A percentile compares a stretch with the other conserved stretches of the same genome.
phyloP scores from a whole-genome alignment of 257 asterid genomes.

The Handroanthus guayacan region DNA sequence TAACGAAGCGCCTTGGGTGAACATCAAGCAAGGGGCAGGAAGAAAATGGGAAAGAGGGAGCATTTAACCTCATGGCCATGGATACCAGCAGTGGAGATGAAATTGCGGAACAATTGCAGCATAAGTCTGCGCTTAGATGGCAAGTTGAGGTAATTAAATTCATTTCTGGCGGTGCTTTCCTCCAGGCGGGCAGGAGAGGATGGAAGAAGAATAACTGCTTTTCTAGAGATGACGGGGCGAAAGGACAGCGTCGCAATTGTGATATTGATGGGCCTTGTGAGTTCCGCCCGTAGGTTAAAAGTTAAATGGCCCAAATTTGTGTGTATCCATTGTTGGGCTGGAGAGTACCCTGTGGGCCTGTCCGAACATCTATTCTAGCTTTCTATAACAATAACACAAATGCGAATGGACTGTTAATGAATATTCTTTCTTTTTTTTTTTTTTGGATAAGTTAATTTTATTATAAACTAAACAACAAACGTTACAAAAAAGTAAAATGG shows the following conservation, averaged over 20 bases:
- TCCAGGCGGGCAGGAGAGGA: neutral
- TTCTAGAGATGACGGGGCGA: neutral
- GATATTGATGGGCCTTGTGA: neutral
- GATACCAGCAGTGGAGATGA: conserved; percentile 36
- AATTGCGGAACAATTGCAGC: conserved; percentile 11
- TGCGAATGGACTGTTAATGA: too few relatives aligned
- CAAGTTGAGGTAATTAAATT: conserved; percentile 37
- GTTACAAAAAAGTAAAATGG: too few relatives aligned
- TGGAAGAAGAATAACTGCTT: neutral
- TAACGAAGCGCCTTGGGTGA: conserved; percentile 34
- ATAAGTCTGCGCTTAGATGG: conserved; percentile 23
- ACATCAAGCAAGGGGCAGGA: conserved; percentile 32
- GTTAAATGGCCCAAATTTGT: neutral
- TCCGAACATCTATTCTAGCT: neutral
- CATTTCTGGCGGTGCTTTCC: conserved; percentile 34
- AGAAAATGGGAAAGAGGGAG: conserved; percentile 39
- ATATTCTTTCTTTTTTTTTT: too few relatives aligned
- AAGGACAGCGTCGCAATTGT: neutral
- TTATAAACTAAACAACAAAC: too few relatives aligned
- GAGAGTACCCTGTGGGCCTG: neutral
- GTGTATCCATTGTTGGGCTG: neutral
- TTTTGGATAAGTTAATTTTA: too few relatives aligned
- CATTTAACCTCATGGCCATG: conserved; percentile 17
- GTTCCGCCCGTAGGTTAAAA: neutral
- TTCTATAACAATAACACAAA: neutral